Percentiles rank a stretch among this genome's conserved stretches.
Conservation (phyloP, 2,329 filamentous ascomycete species). For the Talaromyces sp. region DNA sequence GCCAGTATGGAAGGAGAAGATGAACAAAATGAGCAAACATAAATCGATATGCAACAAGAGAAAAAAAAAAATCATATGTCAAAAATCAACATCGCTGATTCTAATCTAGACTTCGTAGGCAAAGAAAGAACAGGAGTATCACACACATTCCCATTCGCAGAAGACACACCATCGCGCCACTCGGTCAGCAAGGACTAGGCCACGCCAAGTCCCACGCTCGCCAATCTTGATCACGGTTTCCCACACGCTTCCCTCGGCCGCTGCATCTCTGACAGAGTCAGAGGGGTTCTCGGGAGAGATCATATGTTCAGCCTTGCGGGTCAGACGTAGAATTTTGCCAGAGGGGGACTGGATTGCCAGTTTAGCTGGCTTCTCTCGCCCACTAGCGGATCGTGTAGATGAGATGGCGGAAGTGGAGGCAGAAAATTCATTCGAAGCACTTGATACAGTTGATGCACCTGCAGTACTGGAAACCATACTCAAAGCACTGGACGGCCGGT, state of each 20-base stretch:
- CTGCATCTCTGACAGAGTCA: slow-evolving; percentile 41
- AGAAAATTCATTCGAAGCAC: slow-evolving; percentile 44
- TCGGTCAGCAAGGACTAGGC: slow-evolving; percentile 65
- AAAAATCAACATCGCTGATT: slow-evolving; percentile 1
- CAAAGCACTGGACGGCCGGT: slow-evolving; percentile 61
- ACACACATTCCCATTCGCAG: slow-evolving; percentile 66
- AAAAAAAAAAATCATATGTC: slow-evolving; percentile 4
- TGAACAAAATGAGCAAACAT: slow-evolving; percentile 5
- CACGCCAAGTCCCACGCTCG: slow-evolving; percentile 65
- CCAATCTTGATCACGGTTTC: slow-evolving; percentile 70
- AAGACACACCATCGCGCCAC: slow-evolving; percentile 71
- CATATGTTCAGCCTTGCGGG: slow-evolving; percentile 52
- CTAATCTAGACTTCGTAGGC: not conserved
- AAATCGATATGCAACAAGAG: slow-evolving; percentile 3
- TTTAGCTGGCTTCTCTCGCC: slow-evolving; percentile 80
- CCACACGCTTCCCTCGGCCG: slow-evolving; percentile 60
- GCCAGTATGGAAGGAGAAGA: slow-evolving; percentile 21
- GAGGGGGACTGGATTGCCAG: slow-evolving; percentile 91
- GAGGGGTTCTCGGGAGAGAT: slow-evolving; percentile 33
- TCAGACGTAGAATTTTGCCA: slow-evolving; percentile 83
- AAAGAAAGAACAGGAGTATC: slow-evolving; percentile 19
- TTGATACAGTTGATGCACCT: slow-evolving; percentile 55
- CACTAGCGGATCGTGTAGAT: slow-evolving; percentile 35
- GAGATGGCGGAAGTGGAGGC: slow-evolving; percentile 59
- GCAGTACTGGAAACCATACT: slow-evolving; percentile 62